Evolutionary conservation across 352 stramenopile species (phyloP).

Genomic region (Phytopythium helicoides): DNA sequence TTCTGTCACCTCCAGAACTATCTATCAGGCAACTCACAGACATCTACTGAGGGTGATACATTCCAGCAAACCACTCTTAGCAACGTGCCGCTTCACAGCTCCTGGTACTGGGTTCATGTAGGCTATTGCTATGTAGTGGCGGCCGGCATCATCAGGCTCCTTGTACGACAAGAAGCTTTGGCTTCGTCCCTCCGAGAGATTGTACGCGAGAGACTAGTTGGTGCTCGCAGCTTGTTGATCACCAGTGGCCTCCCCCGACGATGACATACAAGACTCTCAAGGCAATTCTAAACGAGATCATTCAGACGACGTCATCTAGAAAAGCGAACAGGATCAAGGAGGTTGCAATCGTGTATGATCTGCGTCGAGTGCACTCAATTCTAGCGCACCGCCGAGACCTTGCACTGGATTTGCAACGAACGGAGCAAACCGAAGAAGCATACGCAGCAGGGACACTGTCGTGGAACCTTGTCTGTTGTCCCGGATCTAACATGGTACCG

Average conservation of each 20-base stretch:
- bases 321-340: conserved; percentile 41
- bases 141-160: conserved; percentile 41
- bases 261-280: conserved; percentile 44
- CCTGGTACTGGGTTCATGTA: conserved; percentile 81
- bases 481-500: conserved; percentile 52
- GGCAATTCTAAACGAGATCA: conserved; percentile 20
- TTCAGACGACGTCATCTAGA: conserved; percentile 30
- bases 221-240: conserved; percentile 69
- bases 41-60: conserved; percentile 30
- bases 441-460: conserved; percentile 59
- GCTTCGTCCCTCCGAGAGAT: conserved; percentile 42
- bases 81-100: conserved; percentile 73
- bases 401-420: conserved; percentile 50
- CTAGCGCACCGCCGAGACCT: conserved; percentile 44
- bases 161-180: conserved; percentile 50
- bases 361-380: conserved; percentile 55
- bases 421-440: conserved; percentile 44
- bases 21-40: conserved; percentile 43
- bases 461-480: conserved; percentile 65
- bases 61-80: conserved; percentile 82
- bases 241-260: conserved; percentile 48
- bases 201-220: conserved; percentile 61
- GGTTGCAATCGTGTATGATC: conserved; percentile 64
- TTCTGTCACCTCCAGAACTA: conserved; percentile 47
- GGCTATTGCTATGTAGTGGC: conserved; percentile 74